Conservation (phyloP, 2,329 filamentous ascomycete genomes). For the Cladosporium oxysporum region DNA sequence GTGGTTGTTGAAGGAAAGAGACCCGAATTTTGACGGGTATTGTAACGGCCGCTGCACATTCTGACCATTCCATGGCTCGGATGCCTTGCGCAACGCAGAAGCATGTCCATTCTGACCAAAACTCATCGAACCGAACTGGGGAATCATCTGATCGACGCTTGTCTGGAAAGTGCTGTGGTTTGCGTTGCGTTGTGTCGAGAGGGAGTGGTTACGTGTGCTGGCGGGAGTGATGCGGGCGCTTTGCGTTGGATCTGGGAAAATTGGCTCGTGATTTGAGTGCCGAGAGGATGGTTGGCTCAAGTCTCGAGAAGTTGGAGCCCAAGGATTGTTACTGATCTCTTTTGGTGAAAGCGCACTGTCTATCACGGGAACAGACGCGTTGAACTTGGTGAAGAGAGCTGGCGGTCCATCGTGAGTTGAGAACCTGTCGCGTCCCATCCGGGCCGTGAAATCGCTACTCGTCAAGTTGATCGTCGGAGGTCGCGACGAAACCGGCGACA, state of each 20-base stretch:
- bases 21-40: not conserved
- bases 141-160: constrained; percentile 41
- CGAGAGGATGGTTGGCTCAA: constrained; percentile 59
- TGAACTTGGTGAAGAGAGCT: constrained; percentile 39
- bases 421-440: constrained; percentile 21
- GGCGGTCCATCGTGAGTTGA: constrained; percentile 30
- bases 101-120: constrained; percentile 13
- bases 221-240: constrained; percentile 23
- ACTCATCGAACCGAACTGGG: constrained; percentile 36
- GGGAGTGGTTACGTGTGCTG: constrained; percentile 44
- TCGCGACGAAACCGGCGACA: constrained; percentile 28
- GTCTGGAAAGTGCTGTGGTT: constrained; percentile 42
- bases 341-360: constrained; percentile 23
- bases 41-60: not conserved
- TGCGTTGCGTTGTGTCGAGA: constrained; percentile 50
- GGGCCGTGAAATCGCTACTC: constrained; percentile 18
- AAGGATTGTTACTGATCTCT: constrained; percentile 1
- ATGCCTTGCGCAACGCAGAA: constrained; percentile 15
- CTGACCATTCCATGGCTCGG: constrained; percentile 6
- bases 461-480: constrained; percentile 31
- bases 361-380: constrained; percentile 29
- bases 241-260: constrained; percentile 19
- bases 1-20: not conserved
- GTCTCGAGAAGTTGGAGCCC: constrained; percentile 48
- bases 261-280: constrained; percentile 44